A percentile compares a stretch with the other conserved stretches of the same genome.
These are phyloP conservation scores for Blastobotrys parvus DNA, from an alignment of 805 yeast genomes.

Conservation along the genomic window DNA sequence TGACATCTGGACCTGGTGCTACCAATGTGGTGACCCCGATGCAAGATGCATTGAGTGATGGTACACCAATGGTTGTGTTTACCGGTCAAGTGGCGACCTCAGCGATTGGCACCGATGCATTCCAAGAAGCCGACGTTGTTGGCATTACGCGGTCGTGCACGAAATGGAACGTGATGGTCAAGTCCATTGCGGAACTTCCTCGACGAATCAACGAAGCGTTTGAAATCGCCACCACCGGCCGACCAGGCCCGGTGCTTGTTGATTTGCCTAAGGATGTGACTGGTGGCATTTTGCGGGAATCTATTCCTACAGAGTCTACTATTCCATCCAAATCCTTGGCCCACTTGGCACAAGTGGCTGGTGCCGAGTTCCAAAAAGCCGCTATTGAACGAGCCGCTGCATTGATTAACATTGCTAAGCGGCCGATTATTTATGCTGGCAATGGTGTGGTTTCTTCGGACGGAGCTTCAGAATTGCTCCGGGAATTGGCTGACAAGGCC, in stretches of 20 bases:
- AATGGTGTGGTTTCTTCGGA: slow-evolving; percentile 76
- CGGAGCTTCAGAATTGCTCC: slow-evolving; percentile 71
- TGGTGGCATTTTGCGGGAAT: slow-evolving; percentile 75
- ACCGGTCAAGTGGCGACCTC: slow-evolving; percentile 95
- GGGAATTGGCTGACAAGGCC: slow-evolving; percentile 84
- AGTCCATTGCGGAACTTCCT: slow-evolving; percentile 87
- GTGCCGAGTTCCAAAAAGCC: slow-evolving; percentile 65
- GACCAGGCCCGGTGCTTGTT: slow-evolving; percentile 98
- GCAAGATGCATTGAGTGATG: slow-evolving; percentile 96
- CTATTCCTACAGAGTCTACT: slow-evolving; percentile 86
- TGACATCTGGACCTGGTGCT: slow-evolving; percentile 99
- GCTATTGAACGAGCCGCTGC: slow-evolving; percentile 71
- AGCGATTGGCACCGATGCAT: slow-evolving; percentile 96
- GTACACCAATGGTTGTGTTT: slow-evolving; percentile 94
- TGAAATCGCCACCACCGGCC: slow-evolving; percentile 89
- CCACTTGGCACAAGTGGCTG: slow-evolving; percentile 59
- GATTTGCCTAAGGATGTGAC: slow-evolving; percentile 98
- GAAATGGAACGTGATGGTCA: slow-evolving; percentile 99
- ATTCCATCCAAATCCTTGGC: slow-evolving; percentile 50
- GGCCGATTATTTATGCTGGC: slow-evolving; percentile 86
- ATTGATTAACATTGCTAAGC: slow-evolving; percentile 72
- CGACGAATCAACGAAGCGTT: slow-evolving; percentile 95
- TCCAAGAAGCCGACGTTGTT: slow-evolving; percentile 97
- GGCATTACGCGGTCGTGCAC: slow-evolving; percentile 97
- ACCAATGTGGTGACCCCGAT: slow-evolving; percentile 97